Conservation (phyloP, 352 stramenopile genomes). For the Globisporangium perplexum region DNA sequence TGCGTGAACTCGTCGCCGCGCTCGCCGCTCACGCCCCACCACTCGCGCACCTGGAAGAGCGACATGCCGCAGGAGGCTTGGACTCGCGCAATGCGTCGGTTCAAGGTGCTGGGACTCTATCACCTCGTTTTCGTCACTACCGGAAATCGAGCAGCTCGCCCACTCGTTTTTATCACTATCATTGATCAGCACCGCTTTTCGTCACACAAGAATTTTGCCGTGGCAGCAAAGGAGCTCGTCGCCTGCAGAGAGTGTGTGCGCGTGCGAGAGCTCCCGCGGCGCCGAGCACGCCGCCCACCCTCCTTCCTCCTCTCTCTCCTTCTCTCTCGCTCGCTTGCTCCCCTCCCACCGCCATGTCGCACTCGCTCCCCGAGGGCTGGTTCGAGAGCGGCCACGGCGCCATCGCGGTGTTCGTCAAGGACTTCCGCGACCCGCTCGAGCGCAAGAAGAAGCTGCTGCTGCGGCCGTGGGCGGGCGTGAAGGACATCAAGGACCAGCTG, state of each 20-base stretch:
- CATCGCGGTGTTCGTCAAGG: conserved; percentile 65
- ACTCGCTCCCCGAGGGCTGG: conserved; percentile 68
- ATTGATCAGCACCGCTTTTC: too few species aligned
- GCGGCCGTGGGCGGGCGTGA: conserved; percentile 71
- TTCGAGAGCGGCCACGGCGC: conserved; percentile 70
- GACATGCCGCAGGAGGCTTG: conserved; percentile 44
- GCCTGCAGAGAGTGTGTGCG: too few species aligned
- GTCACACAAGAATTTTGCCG: too few species aligned
- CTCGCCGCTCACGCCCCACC: conserved; percentile 77
- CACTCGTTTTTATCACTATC: too few species aligned
- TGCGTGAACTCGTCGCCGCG: conserved; percentile 76
- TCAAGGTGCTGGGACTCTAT: too few species aligned
- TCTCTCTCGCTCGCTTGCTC: background rate
- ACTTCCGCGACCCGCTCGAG: conserved; percentile 76
- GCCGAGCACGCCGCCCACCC: background rate
- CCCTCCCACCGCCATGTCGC: conserved; percentile 28
- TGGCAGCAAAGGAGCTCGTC: background rate
- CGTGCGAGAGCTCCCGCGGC: background rate
- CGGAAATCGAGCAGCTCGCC: too few species aligned
- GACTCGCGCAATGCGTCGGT: background rate
- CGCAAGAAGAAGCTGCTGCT: conserved; percentile 83
- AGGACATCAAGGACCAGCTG: conserved; percentile 84
- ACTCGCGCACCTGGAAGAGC: conserved; percentile 89
- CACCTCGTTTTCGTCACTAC: too few species aligned
- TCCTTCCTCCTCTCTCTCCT: too few species aligned